Base-by-base conservation (phyloP, 169 alveolate genomes). In the Plasmodium fragile region DNA sequence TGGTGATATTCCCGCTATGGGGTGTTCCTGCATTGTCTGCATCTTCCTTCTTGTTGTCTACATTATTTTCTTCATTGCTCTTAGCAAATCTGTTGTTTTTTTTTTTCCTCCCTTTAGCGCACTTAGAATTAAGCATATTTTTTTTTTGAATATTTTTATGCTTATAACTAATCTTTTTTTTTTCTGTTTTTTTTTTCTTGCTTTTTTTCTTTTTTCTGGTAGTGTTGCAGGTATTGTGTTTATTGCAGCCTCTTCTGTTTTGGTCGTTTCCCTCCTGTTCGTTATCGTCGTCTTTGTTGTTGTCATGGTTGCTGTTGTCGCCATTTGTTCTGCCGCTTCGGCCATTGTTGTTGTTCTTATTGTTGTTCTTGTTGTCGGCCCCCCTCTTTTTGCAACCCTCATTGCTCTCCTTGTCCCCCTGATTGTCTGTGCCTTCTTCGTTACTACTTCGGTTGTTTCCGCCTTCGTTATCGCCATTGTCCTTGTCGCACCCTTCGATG, bases 61-160 rank as follows among this genome's bases (percentile, higher is more conserved):
- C 55, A 11, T 53, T 41, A 32, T 53, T 55, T 79, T 13, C 34
- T 18, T 25, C 30, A 30, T 16, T 28, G 78, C 77, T 0, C 11
- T 55, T 52, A 28, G 28, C 10, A 30, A 81, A 28, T 49, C 22
- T 25, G 13, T 4, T 55, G 55, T 49, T 81, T 55, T 28, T 81
- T 32, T 22, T 41, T 32, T 55, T 41, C 25, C 41, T 41, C 1
- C 70, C 18, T n/a, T 32, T 81, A 22, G 41, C 18, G 22, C 18
- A 11, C 45, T 81, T 81, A 30, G 53, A 81, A 81, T 81, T 53
- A 53, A 30, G 41, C 39, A 81, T n/a, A 55, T 25, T 30, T 28
- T 32, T 81, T 16, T 81, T 55, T 30, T 81, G 59, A 13, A 52
- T 81, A 55, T 55, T 81, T 55, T 81, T 81, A 81, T 55, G 55